Conservation (phyloP, 768 basidiomycete genomes). For the Tephrocybe sp. region DNA sequence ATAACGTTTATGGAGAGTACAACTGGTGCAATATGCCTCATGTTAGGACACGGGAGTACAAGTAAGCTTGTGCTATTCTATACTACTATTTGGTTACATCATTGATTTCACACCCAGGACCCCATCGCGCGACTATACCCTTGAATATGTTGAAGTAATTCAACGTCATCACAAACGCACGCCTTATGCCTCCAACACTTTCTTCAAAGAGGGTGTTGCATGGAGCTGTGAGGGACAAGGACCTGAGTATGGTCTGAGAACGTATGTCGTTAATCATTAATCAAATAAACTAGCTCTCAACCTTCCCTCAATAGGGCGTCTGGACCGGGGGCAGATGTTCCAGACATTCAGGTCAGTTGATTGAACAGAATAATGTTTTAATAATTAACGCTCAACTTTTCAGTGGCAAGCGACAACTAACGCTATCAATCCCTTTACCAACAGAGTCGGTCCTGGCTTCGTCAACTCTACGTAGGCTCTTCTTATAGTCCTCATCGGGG, state of each 20-base stretch:
- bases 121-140: constrained; percentile 30
- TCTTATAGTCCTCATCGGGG: background rate
- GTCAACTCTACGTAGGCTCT: constrained; percentile 35
- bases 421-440: constrained; percentile 40
- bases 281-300: background rate
- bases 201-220: constrained; percentile 42
- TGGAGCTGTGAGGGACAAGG: constrained; percentile 45
- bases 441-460: constrained; percentile 41
- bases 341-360: constrained; percentile 31
- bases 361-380: background rate
- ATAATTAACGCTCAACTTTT: background rate
- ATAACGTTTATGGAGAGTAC: constrained; percentile 39
- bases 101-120: constrained; percentile 21
- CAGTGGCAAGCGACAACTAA: constrained; percentile 43
- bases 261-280: constrained; percentile 17
- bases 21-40: constrained; percentile 60
- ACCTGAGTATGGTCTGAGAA: constrained; percentile 29
- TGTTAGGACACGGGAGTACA: constrained; percentile 41
- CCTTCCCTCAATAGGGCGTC: constrained; percentile 15
- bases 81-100: background rate
- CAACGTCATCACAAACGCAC: constrained; percentile 55
- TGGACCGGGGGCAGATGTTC: constrained; percentile 24
- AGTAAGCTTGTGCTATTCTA: constrained; percentile 26
- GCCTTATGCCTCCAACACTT: constrained; percentile 48
- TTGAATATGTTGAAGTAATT: constrained; percentile 50